These are phyloP conservation scores for Aspergillus pseudonomiae DNA, from an alignment of 2,329 filamentous ascomycete species.

Conservation along the genomic window DNA sequence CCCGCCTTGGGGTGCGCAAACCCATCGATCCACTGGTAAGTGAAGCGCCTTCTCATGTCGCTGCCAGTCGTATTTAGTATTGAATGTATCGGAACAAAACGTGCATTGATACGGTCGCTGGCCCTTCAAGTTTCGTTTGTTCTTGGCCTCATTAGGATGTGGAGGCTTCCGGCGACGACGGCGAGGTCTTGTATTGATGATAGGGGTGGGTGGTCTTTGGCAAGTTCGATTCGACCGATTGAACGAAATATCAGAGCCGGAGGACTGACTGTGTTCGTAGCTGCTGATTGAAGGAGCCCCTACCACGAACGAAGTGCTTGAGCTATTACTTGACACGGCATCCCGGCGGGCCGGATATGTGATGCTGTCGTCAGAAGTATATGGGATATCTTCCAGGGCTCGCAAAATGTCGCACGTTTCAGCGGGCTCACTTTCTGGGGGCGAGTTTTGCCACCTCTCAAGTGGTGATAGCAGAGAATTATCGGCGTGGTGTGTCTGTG, in stretches of 20 bases:
- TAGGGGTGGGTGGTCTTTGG: conserved; percentile 17
- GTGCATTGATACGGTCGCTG: conserved; percentile 42
- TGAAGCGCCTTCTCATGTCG: conserved; percentile 52
- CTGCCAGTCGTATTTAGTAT: conserved; percentile 51
- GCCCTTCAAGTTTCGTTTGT: not conserved
- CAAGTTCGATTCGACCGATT: not conserved
- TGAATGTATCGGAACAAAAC: conserved; percentile 50
- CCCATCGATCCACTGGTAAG: conserved; percentile 58
- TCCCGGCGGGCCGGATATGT: conserved; percentile 24
- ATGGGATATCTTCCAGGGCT: conserved; percentile 51
- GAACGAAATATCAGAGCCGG: conserved; percentile 54
- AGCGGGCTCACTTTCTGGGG: conserved; percentile 67
- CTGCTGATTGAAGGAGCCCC: conserved; percentile 54
- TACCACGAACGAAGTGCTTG: conserved; percentile 50
- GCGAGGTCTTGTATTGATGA: conserved; percentile 5
- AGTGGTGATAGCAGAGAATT: conserved; percentile 58
- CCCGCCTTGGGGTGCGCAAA: conserved; percentile 48
- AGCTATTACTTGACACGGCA: conserved; percentile 48
- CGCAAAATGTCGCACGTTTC: conserved; percentile 62
- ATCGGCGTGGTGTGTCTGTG: conserved; percentile 44
- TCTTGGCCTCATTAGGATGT: not conserved
- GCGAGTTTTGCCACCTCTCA: conserved; percentile 67
- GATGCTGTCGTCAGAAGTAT: conserved; percentile 20
- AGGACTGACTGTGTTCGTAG: conserved; percentile 53
- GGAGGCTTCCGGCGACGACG: conserved; percentile 33